These are phyloP conservation scores for Cyclotella kingstonii DNA, from an alignment of 108 stramenopile species.

Conservation along the genomic window DNA sequence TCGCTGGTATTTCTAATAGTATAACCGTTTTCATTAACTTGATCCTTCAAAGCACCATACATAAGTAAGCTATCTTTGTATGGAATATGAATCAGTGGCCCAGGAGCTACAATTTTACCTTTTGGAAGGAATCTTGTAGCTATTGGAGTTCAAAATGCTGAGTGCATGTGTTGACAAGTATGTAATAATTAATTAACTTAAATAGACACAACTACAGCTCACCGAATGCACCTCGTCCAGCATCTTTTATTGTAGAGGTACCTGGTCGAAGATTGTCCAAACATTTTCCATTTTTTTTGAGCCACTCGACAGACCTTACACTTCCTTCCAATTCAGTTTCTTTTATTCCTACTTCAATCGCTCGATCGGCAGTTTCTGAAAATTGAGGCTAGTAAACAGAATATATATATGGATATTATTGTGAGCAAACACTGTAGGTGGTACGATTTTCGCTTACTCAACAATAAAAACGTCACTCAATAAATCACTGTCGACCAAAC, in stretches of 20 bases:
- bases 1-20: conserved; percentile 12
- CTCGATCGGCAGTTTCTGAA: conserved; percentile 1
- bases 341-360: conserved; percentile 16
- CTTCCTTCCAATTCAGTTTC: conserved; percentile 16
- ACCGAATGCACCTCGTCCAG: conserved; percentile 45
- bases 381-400: no score
- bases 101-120: conserved; percentile 40
- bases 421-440: no score
- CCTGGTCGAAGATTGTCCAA: conserved; percentile 41
- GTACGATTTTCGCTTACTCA: not conserved
- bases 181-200: no score
- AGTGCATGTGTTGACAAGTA: no score
- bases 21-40: not conserved
- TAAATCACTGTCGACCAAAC: not conserved
- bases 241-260: conserved; percentile 23
- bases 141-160: no score
- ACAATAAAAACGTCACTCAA: not conserved
- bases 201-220: no score
- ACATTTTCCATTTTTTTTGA: conserved; percentile 51
- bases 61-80: conserved; percentile 19
- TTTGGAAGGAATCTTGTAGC: conserved; percentile 34
- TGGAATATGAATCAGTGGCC: conserved; percentile 44
- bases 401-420: no score
- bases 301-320: conserved; percentile 38
- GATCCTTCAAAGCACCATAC: conserved; percentile 7